phyloP scores from a whole-genome alignment of 371 early-diverging fungal genomes.

The Blakeslea trispora region DNA sequence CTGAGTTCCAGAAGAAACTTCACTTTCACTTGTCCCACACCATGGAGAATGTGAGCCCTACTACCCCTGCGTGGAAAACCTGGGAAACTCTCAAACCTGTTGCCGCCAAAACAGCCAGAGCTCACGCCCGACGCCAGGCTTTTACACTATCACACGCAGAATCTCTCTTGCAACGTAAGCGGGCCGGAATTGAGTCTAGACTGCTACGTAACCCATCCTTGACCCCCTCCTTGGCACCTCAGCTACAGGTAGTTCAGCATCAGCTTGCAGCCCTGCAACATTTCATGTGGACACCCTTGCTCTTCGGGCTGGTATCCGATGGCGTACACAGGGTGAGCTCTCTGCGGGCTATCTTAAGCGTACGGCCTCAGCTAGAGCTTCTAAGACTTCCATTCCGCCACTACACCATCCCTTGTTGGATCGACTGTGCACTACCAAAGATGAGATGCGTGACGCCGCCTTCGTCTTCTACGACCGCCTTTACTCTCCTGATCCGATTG shows the following conservation, averaged over 20 bases:
- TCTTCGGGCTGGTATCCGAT: conserved; percentile 3
- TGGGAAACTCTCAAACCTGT: too few relatives aligned
- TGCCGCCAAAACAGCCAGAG: too few relatives aligned
- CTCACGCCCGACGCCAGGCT: not conserved
- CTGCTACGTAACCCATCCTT: conserved; percentile 6
- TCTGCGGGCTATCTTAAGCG: conserved; percentile 7
- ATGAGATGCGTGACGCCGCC: conserved; percentile 10
- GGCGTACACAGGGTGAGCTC: conserved; percentile 7
- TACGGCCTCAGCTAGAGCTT: not conserved
- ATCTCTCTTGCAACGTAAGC: not conserved
- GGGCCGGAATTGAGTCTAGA: conserved; percentile 8
- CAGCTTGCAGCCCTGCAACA: not conserved
- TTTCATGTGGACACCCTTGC: not conserved
- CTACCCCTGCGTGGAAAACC: too few relatives aligned
- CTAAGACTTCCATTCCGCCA: not conserved
- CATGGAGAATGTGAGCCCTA: too few relatives aligned
- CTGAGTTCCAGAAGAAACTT: too few relatives aligned
- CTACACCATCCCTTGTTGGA: not conserved
- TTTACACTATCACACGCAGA: not conserved
- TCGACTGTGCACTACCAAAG: not conserved
- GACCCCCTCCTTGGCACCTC: conserved; percentile 1
- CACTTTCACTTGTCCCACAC: too few relatives aligned
- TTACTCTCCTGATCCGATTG: conserved; percentile 13
- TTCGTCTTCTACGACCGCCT: conserved; percentile 6
- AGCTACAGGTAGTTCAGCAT: conserved; percentile 1